These are phyloP conservation scores for Cardamine occulta DNA, from an alignment of 345 rosid species.

Conservation along the genomic window DNA sequence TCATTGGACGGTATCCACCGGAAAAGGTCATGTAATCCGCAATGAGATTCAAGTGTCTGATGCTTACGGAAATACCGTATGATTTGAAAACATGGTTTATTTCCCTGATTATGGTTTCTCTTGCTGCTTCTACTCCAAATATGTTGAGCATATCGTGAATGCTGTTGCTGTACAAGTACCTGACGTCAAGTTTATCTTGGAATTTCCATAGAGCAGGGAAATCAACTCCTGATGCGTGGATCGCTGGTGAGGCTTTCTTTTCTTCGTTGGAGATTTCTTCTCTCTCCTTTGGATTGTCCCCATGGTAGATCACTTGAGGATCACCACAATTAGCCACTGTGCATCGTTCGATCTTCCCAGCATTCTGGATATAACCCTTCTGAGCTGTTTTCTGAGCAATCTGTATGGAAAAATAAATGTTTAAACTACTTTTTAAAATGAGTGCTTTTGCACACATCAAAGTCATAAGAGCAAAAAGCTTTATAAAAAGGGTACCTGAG, in stretches of 20 bases:
- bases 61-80: constrained; percentile 78
- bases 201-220: constrained; percentile 66
- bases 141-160: constrained; percentile 75
- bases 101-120: constrained; percentile 87
- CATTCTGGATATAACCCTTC: constrained; percentile 81
- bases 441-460: constrained; percentile 12
- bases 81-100: constrained; percentile 79
- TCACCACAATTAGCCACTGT: constrained; percentile 61
- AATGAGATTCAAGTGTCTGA: constrained; percentile 74
- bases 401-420: constrained; percentile 39
- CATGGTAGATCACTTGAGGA: constrained; percentile 77
- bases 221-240: constrained; percentile 79
- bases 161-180: constrained; percentile 81
- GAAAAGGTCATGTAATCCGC: constrained; percentile 94
- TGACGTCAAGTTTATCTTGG: constrained; percentile 72
- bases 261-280: constrained; percentile 52
- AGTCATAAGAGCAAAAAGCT: constrained; percentile 5
- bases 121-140: constrained; percentile 94
- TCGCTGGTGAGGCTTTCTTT: constrained; percentile 64
- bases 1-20: constrained; percentile 89
- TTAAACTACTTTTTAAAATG: background rate
- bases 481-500: constrained; percentile 63
- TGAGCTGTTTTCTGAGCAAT: constrained; percentile 82
- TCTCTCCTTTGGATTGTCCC: constrained; percentile 75
- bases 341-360: constrained; percentile 73